These are phyloP conservation scores for Phylloporus scabripes DNA, from an alignment of 768 basidiomycete genomes.

Conservation along the genomic window DNA sequence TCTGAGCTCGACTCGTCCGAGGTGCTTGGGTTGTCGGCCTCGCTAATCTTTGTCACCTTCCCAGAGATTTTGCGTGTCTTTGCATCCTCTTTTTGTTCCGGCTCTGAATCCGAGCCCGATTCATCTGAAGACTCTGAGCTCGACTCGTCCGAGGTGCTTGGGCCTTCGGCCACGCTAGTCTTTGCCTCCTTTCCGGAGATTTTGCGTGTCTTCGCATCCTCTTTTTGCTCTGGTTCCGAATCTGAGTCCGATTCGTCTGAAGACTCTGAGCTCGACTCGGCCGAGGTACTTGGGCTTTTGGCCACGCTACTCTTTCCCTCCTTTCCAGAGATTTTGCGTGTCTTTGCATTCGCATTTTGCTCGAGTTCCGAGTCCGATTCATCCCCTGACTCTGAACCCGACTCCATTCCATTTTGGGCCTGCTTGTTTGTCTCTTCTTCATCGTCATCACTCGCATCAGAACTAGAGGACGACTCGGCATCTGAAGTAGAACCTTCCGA, in stretches of 20 bases:
- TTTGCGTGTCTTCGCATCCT: too few species aligned
- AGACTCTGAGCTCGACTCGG: conserved; percentile 23
- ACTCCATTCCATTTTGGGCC: neutral
- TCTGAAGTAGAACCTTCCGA: conserved; percentile 8
- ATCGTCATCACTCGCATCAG: conserved; percentile 14
- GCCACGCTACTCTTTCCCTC: too few species aligned
- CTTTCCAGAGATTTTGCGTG: too few species aligned
- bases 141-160: conserved; percentile 7
- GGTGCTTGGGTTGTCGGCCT: too few species aligned
- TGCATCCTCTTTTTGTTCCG: too few species aligned
- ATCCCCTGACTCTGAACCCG: conserved; percentile 25
- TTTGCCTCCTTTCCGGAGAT: too few species aligned
- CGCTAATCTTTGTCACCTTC: too few species aligned
- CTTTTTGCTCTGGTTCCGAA: too few species aligned
- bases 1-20: conserved; percentile 21
- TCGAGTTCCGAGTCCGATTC: neutral
- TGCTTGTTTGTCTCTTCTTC: conserved; percentile 2
- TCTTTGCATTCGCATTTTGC: too few species aligned
- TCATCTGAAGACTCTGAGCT: conserved; percentile 25
- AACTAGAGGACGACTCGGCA: conserved; percentile 14
- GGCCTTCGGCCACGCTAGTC: too few species aligned
- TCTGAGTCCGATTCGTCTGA: conserved; percentile 5
- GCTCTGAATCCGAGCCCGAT: neutral
- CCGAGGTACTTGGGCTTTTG: too few species aligned
- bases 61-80: too few species aligned